Evolutionary conservation across 306 rosid species (phyloP).

Genomic region (Vigna nakashimae): DNA sequence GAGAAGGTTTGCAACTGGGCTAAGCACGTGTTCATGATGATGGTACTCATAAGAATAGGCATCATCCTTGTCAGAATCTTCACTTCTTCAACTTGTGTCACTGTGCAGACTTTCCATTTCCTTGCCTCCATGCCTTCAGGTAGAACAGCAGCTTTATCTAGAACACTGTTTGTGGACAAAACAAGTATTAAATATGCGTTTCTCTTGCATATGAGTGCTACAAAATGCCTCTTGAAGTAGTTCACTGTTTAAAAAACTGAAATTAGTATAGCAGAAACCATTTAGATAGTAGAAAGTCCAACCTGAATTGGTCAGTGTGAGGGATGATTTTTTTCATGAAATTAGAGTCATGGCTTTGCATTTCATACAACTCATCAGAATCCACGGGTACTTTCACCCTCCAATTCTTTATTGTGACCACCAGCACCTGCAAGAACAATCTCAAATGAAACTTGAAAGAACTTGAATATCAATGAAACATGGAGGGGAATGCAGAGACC

Average conservation of each 20-base stretch:
- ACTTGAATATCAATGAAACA: constrained; percentile 2
- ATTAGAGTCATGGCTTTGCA: constrained; percentile 10
- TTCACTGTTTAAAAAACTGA: background rate
- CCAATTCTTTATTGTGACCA: constrained; percentile 49
- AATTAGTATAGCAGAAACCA: background rate
- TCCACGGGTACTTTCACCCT: constrained; percentile 41
- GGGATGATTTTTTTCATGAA: constrained; percentile 37
- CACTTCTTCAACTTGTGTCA: constrained; percentile 63
- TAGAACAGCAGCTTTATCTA: constrained; percentile 65
- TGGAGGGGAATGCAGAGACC: constrained; percentile 40
- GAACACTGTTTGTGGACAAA: constrained; percentile 46
- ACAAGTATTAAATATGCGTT: background rate
- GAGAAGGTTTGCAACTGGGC: constrained; percentile 67
- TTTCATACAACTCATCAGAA: constrained; percentile 46
- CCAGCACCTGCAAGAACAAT: constrained; percentile 49
- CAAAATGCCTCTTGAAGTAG: constrained; percentile 9
- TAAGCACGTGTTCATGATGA: constrained; percentile 64
- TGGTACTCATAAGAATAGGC: constrained; percentile 66
- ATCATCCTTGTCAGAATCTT: constrained; percentile 71
- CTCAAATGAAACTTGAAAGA: background rate
- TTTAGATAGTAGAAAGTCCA: background rate
- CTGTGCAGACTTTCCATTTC: constrained; percentile 58
- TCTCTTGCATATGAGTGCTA: constrained; percentile 1
- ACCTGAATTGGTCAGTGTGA: constrained; percentile 54
- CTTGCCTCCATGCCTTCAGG: constrained; percentile 39